These are phyloP conservation scores for Amanita pallidorosea DNA, from an alignment of 768 basidiomycete species.

Conservation along the genomic window DNA sequence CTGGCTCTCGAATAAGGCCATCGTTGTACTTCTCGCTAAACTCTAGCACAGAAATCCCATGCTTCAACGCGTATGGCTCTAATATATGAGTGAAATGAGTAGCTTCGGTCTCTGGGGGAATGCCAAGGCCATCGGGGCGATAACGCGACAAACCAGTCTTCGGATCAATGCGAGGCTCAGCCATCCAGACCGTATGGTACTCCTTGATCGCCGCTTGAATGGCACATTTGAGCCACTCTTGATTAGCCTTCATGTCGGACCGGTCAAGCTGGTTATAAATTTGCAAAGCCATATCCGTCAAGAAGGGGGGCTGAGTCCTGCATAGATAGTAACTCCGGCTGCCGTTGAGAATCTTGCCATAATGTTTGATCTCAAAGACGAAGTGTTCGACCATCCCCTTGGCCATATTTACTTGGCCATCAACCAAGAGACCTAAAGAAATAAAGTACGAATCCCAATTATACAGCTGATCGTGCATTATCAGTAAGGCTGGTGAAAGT, in stretches of 20 bases:
- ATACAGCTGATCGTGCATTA: conserved; percentile 47
- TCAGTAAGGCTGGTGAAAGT: conserved; percentile 2
- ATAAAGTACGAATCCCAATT: conserved; percentile 98
- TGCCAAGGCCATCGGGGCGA: conserved; percentile 88
- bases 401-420: conserved; percentile 89
- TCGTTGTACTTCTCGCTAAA: conserved; percentile 96
- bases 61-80: conserved; percentile 87
- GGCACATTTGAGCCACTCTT: conserved; percentile 86
- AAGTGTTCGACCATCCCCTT: conserved; percentile 99
- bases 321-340: conserved; percentile 93
- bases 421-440: conserved; percentile 85
- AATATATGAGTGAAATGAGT: conserved; percentile 97
- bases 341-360: conserved; percentile 94
- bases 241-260: conserved; percentile 69
- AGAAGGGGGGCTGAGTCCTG: conserved; percentile 95
- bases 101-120: conserved; percentile 98
- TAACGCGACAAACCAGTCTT: conserved; percentile 92
- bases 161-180: conserved; percentile 87
- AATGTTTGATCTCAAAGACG: conserved; percentile 97
- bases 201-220: conserved; percentile 98
- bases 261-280: conserved; percentile 95
- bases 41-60: conserved; percentile 88
- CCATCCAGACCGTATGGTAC: conserved; percentile 96
- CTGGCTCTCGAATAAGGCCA: conserved; percentile 72
- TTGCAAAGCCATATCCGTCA: conserved; percentile 97